Evolutionary conservation across 768 basidiomycete species (phyloP).

Genomic region (Termitomyces sp.): DNA sequence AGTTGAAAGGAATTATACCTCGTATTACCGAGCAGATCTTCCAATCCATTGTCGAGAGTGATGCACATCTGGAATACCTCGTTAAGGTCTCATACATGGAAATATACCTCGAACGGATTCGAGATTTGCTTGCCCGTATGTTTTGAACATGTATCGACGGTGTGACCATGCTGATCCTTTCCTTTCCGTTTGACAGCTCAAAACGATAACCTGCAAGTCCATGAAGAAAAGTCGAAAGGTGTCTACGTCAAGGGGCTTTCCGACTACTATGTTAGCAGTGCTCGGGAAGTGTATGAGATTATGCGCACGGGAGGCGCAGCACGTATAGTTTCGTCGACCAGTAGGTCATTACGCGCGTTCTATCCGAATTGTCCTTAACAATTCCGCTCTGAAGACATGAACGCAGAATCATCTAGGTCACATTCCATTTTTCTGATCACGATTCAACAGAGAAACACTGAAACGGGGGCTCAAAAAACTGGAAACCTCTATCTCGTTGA

Average conservation of each 20-base stretch:
- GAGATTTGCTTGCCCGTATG: constrained; percentile 94
- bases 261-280: constrained; percentile 96
- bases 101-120: constrained; percentile 95
- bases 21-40: constrained; percentile 99
- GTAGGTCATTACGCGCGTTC: constrained; percentile 45
- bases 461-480: constrained; percentile 92
- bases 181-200: constrained; percentile 53
- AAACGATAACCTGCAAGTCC: constrained; percentile 97
- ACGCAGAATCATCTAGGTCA: constrained; percentile 97
- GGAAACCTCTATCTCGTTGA: constrained; percentile 98
- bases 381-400: constrained; percentile 76
- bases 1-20: constrained; percentile 94
- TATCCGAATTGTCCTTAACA: background rate
- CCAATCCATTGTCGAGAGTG: constrained; percentile 94
- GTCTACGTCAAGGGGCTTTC: constrained; percentile 98
- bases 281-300: constrained; percentile 95
- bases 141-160: constrained; percentile 16
- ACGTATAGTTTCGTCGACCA: constrained; percentile 90
- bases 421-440: constrained; percentile 99
- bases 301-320: constrained; percentile 95
- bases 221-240: constrained; percentile 96
- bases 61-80: constrained; percentile 93
- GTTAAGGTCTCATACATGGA: constrained; percentile 99
- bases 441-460: constrained; percentile 94
- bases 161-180: background rate